Evolutionary conservation across 306 rosid genomes (phyloP).

Genomic region (Dryas drummondii): DNA sequence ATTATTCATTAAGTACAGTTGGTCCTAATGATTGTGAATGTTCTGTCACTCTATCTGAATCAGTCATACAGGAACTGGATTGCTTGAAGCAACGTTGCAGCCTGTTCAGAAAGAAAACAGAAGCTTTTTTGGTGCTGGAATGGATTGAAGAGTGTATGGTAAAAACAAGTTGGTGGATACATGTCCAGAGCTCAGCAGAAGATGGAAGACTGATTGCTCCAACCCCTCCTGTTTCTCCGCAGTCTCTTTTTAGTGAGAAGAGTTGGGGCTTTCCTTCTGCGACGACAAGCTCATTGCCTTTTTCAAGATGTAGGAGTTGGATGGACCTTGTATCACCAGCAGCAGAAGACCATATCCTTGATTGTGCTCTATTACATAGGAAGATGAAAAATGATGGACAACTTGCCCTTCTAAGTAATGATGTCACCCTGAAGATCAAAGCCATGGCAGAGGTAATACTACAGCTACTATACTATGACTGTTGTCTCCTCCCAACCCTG

Average conservation of each 20-base stretch:
- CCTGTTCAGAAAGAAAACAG: conserved; percentile 54
- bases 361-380: conserved; percentile 54
- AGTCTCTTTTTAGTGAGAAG: conserved; percentile 34
- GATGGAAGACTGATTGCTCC: conserved; percentile 52
- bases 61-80: conserved; percentile 70
- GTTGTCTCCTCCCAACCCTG: conserved; percentile 7
- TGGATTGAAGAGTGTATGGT: conserved; percentile 75
- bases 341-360: conserved; percentile 69
- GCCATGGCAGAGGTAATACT: conserved; percentile 77
- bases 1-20: neutral
- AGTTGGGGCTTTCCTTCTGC: conserved; percentile 21
- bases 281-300: conserved; percentile 26
- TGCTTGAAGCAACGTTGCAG: conserved; percentile 47
- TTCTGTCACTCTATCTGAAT: conserved; percentile 3
- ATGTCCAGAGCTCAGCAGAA: conserved; percentile 64
- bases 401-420: conserved; percentile 62
- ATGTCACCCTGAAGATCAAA: conserved; percentile 64
- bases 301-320: conserved; percentile 22
- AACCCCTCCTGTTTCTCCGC: conserved; percentile 63
- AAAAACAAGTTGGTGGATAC: conserved; percentile 76
- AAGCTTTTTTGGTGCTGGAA: conserved; percentile 63
- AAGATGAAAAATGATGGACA: conserved; percentile 46
- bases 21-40: conserved; percentile 13
- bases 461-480: neutral
- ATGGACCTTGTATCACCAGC: conserved; percentile 53